Percentiles rank a stretch among this genome's conserved stretches.
phyloP scores from a whole-genome alignment of 352 stramenopile species.

The Phytophthora hibernalis region DNA sequence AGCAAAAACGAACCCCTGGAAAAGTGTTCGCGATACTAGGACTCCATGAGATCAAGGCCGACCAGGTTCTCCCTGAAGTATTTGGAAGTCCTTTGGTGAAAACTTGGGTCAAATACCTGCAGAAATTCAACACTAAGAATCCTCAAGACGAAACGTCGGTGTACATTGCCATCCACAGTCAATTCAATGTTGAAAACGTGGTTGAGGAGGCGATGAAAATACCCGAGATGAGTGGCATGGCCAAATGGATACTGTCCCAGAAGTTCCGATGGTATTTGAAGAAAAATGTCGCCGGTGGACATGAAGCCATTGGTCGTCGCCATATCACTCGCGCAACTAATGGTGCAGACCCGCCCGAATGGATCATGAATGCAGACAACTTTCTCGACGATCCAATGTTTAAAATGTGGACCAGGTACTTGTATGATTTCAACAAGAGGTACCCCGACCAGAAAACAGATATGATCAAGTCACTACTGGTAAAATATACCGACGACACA shows the following conservation, averaged over 20 bases:
- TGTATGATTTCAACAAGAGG: slow-evolving; percentile 6
- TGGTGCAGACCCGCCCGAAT: neutral
- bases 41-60: neutral
- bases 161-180: neutral
- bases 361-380: neutral
- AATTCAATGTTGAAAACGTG: neutral
- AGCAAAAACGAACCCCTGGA: too few species aligned
- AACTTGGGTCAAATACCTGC: slow-evolving; percentile 6
- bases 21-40: neutral
- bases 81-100: neutral
- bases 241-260: neutral
- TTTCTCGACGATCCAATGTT: neutral
- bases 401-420: slow-evolving; percentile 3
- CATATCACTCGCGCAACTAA: neutral
- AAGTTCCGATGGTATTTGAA: too few species aligned
- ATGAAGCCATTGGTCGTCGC: neutral
- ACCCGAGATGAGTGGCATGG: neutral
- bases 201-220: neutral
- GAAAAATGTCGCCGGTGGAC: too few species aligned
- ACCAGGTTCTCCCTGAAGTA: too few species aligned
- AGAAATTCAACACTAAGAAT: slow-evolving; percentile 3
- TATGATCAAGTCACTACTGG: neutral
- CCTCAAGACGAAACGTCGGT: neutral
- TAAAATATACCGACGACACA: neutral
- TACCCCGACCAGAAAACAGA: slow-evolving; percentile 6